phyloP scores from a whole-genome alignment of 2,329 filamentous ascomycete species.

The Aspergillus neoniger region DNA sequence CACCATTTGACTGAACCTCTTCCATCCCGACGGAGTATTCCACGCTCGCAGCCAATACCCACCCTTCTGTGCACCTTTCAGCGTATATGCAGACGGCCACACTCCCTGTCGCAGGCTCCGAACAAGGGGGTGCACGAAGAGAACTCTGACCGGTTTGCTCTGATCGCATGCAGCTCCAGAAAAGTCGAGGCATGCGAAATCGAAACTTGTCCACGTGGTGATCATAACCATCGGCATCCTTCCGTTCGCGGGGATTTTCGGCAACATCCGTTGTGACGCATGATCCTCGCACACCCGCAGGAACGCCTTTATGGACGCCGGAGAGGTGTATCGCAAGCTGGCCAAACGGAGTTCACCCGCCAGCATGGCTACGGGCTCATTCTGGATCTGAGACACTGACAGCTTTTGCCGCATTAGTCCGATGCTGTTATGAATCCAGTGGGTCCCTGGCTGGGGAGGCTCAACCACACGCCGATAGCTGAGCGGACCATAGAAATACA shows the following conservation, averaged over 20 bases:
- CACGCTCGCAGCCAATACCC: not conserved
- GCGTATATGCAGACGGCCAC: constrained; percentile 48
- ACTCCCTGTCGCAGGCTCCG: not conserved
- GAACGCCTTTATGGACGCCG: not conserved
- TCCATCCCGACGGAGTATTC: constrained; percentile 16
- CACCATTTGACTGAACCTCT: not conserved
- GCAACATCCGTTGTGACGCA: too few relatives aligned
- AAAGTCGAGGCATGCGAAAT: not conserved
- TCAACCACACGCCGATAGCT: not conserved
- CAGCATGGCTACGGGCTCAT: not conserved
- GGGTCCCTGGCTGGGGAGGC: not conserved
- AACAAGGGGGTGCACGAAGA: not conserved
- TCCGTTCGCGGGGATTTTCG: not conserved
- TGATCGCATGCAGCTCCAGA: not conserved
- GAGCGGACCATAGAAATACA: not conserved
- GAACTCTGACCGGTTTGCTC: not conserved
- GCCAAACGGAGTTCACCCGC: not conserved
- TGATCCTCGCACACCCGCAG: constrained; percentile 4
- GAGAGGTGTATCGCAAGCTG: not conserved
- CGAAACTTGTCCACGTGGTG: constrained; percentile 2
- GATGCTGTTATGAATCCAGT: constrained; percentile 9
- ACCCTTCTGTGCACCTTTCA: constrained; percentile 49
- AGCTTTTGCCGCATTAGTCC: not conserved
- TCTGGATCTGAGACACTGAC: not conserved
- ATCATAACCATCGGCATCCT: not conserved